Conservation (phyloP, 176 grass and related monocot genomes). For the Cymbopogon citratus region DNA sequence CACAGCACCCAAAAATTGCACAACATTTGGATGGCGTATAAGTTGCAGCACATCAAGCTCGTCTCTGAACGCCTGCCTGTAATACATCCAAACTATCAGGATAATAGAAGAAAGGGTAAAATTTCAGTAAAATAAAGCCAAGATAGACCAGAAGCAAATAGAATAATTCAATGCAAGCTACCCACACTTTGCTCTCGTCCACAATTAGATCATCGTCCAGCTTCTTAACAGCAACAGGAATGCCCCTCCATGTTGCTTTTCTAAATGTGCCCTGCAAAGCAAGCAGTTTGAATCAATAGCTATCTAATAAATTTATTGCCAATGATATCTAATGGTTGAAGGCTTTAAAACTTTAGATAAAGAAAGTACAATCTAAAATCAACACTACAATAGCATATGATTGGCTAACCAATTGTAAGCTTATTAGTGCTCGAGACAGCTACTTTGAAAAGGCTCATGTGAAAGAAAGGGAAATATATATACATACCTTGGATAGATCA, state of each 20-base stretch:
- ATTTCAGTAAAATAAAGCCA: conserved; percentile 12
- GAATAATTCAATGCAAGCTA: conserved; percentile 44
- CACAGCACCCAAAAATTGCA: conserved; percentile 95
- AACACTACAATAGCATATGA: neutral
- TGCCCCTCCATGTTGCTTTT: conserved; percentile 88
- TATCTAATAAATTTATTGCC: neutral
- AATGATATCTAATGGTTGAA: neutral
- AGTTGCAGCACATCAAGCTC: conserved; percentile 89
- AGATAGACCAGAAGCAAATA: conserved; percentile 16
- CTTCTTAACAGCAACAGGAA: conserved; percentile 85
- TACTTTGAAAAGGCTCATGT: neutral
- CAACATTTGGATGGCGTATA: conserved; percentile 96
- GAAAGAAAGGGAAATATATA: neutral
- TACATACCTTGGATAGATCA: conserved; percentile 64
- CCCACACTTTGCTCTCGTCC: conserved; percentile 91
- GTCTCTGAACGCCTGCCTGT: conserved; percentile 80
- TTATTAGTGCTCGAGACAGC: neutral
- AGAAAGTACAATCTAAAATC: neutral
- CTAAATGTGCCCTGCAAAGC: conserved; percentile 72
- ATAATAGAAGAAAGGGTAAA: neutral
- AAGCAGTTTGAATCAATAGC: conserved; percentile 26
- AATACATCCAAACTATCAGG: conserved; percentile 26
- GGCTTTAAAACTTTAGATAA: neutral
- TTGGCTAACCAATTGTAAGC: neutral
- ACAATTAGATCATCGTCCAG: conserved; percentile 79